Base-by-base conservation (phyloP, 129 eudicot genomes). In the Pseudognaphalium luteoalbum region DNA sequence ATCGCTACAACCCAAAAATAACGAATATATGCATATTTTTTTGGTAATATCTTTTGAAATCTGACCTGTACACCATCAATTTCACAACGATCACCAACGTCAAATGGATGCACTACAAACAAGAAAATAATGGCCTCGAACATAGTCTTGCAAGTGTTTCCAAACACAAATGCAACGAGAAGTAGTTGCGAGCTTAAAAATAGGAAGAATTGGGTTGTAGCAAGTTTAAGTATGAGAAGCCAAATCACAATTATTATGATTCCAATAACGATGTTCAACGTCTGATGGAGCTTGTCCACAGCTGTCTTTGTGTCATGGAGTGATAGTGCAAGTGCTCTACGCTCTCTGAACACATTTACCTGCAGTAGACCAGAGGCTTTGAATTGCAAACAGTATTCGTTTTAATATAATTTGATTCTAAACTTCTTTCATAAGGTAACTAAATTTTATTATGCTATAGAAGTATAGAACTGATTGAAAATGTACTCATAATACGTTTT, bases 51-150 rank as follows among this genome's bases (percentile, higher is more conserved):
- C 21, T 63, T 52, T 58, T 50, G 56, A 32, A 50, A 76, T 58
- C 70, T 64, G 32, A 87, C 91, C 82, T 84, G 87, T 74, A 82
- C 87, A 41, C 83, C 87, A 70, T 87, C 83, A 16, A 87, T 66
- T 67, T 87, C 88, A 50, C 88, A 84, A 29, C 88, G 87, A 50
- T 87, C 91, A 7, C 90, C 90, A 4, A 86, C 90, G 60, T 86
- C 90, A 78, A 69, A 86, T 0, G 90, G 90, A 75, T 86, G 90
- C 52, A 86, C 68, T 14, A 86, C 71, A 21, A 86, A 86, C 62
- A 86, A 77, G 78, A 86, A 86, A 60, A 87, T 84, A 42, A 87
- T 82, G 68, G 85, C 79, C 74, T 87, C 85, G 69, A 87, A 87
- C 37, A 72, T 66, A 15, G 84, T 87, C 60, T 87, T 87, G 76